A percentile compares a stretch with the other conserved stretches of the same genome.
phyloP scores from a whole-genome alignment of 225 moss, liverwort and hornwort species.

The Bryoerythrophyllum caledonicum region DNA sequence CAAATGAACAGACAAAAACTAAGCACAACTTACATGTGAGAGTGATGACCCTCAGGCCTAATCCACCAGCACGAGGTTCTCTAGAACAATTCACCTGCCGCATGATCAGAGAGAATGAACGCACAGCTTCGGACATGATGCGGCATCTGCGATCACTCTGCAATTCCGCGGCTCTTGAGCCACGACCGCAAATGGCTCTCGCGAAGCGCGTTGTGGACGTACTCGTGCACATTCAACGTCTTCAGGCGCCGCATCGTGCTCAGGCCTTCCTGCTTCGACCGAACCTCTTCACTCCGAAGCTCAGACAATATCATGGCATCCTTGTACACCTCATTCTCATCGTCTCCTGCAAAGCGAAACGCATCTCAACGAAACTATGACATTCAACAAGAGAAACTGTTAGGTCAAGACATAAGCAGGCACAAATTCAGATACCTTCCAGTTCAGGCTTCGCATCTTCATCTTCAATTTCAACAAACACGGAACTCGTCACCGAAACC shows the following conservation, averaged over 20 bases:
- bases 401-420: conserved; percentile 3
- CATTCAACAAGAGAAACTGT: neutral
- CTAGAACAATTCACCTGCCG: neutral
- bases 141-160: conserved; percentile 30
- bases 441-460: conserved; percentile 1
- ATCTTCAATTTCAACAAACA: conserved; percentile 9
- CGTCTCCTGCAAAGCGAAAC: conserved; percentile 17
- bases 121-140: neutral
- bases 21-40: conserved; percentile 4
- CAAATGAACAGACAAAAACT: neutral
- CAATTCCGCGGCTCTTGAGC: conserved; percentile 48
- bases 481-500: neutral
- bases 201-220: conserved; percentile 59
- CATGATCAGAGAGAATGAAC: neutral
- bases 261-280: conserved; percentile 37
- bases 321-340: conserved; percentile 10
- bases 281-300: conserved; percentile 33
- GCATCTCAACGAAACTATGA: neutral
- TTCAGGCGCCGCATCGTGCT: conserved; percentile 58
- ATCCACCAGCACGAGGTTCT: neutral
- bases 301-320: conserved; percentile 13
- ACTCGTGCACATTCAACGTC: conserved; percentile 64
- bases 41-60: conserved; percentile 2
- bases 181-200: conserved; percentile 55
- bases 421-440: conserved; percentile 17